Evolutionary conservation across 164 flowering plant genomes (phyloP), one percentile per base, ranked within the genome.

Genomic region (Cinnamomum chago): DNA sequence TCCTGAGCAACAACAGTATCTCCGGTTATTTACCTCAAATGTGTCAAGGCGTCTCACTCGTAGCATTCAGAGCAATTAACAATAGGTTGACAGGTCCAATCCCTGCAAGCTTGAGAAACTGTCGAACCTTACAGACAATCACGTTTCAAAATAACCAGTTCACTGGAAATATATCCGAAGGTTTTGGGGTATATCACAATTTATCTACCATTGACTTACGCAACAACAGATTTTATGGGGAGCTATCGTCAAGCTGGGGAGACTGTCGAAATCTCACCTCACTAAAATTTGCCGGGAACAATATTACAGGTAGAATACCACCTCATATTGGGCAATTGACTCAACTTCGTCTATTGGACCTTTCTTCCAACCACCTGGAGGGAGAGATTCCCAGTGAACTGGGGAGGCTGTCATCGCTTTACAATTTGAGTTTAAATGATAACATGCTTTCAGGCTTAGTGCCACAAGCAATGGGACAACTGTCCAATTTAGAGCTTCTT

Each of bases 61-160:
- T 2, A 9, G 4, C 0, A 28, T 30, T 67, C 15, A 28, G 24
- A 0, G 47, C 47, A 13, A 2, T 5, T 3, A 17, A 67, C 50
- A 33, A 20, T 1, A 27, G 40, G 2, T 22, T 67, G 10, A 67
- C 3, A 2, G 69, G 73, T 22, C 73, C 76, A 2, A 72, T 81
- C 25, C 80, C 83, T 1, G 47, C 47, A 75, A 72, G 80, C 71
- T 25, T 81, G 23, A 72, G 35, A 65, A 78, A 78, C 30, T 81
- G 80, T 62, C 65, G 74, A 1, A 50, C 73, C 33, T 75, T 81
- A 66, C 13, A 3, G 50, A 72, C 69, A 81, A 76, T 81, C 1
- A 67, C 72, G 12, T 75, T 81, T 2, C 68, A 77, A 22, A 35
- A 58, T 3, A 81, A 78, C 65, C 67, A 25, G 5, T 13, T 81